phyloP scores from a whole-genome alignment of 768 basidiomycete genomes.

The Lentinula guzmanii region DNA sequence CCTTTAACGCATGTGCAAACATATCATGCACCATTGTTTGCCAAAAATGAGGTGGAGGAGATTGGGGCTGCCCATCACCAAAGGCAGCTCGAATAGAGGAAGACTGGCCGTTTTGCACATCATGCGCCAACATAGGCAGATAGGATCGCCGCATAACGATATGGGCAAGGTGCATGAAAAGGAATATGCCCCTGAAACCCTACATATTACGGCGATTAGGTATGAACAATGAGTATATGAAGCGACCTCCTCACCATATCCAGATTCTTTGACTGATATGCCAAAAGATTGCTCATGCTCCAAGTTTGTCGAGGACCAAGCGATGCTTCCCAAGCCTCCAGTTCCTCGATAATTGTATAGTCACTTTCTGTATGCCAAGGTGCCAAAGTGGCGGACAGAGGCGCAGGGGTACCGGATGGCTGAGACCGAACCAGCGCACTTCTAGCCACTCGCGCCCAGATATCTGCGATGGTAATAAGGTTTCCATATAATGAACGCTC shows the following conservation, averaged over 20 bases:
- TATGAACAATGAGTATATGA: not conserved
- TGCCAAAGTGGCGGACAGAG: not conserved
- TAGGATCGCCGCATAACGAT: constrained; percentile 10
- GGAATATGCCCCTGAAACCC: constrained; percentile 9
- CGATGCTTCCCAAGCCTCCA: constrained; percentile 7
- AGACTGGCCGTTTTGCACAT: constrained; percentile 1
- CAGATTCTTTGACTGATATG: constrained; percentile 7
- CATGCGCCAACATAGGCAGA: constrained; percentile 8
- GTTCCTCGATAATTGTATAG: constrained; percentile 1
- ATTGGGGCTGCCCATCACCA: not conserved
- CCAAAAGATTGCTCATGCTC: constrained; percentile 10
- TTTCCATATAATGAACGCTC: constrained; percentile 9
- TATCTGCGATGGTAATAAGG: constrained; percentile 6
- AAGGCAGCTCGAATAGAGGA: not conserved
- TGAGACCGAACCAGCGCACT: constrained; percentile 6
- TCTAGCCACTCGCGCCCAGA: constrained; percentile 11
- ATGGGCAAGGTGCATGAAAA: constrained; percentile 8
- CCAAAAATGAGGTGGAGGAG: constrained; percentile 7
- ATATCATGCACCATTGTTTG: constrained; percentile 12
- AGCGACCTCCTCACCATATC: constrained; percentile 5
- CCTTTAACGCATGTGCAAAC: constrained; percentile 9
- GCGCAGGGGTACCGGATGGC: not conserved
- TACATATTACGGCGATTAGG: not conserved
- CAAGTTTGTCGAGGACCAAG: constrained; percentile 8
- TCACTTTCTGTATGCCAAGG: constrained; percentile 10